Evolutionary conservation across 805 yeast species (phyloP).

Genomic region (Cyberlindnera subsufficiens): DNA sequence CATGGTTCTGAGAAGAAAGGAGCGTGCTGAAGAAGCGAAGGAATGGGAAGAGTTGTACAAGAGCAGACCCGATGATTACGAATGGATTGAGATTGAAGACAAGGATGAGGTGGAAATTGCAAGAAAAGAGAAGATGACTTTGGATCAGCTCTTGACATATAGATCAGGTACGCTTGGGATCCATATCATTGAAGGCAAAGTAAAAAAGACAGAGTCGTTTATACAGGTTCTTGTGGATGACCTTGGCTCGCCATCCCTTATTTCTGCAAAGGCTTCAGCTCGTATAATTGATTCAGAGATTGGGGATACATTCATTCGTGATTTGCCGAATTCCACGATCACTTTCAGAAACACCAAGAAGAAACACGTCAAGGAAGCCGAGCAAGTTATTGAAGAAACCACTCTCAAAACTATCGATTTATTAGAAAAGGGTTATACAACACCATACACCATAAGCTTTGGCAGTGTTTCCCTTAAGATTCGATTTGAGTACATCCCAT

Average conservation of each 20-base stretch:
- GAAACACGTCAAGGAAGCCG: slow-evolving; percentile 38
- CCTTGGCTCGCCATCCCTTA: slow-evolving; percentile 49
- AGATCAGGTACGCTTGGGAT: slow-evolving; percentile 61
- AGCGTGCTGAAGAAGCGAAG: slow-evolving; percentile 29
- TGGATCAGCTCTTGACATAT: slow-evolving; percentile 47
- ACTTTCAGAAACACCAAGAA: slow-evolving; percentile 53
- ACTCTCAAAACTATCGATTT: slow-evolving; percentile 46
- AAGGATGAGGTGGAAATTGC: slow-evolving; percentile 31
- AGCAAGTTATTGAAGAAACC: slow-evolving; percentile 47
- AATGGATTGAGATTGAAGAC: slow-evolving; percentile 47
- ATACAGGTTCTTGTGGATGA: slow-evolving; percentile 66
- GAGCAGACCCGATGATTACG: slow-evolving; percentile 56
- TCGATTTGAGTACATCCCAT: slow-evolving; percentile 57
- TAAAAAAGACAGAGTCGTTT: slow-evolving; percentile 41
- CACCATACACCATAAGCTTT: slow-evolving; percentile 41
- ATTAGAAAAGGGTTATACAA: slow-evolving; percentile 40
- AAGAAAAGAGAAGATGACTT: slow-evolving; percentile 39
- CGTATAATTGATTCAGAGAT: slow-evolving; percentile 39
- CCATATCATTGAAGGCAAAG: slow-evolving; percentile 43
- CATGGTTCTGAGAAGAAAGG: slow-evolving; percentile 30
- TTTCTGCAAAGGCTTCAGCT: slow-evolving; percentile 43
- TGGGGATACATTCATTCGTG: slow-evolving; percentile 64
- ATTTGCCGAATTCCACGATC: slow-evolving; percentile 54
- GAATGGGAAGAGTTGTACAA: slow-evolving; percentile 46
- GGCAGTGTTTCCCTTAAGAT: slow-evolving; percentile 37